Base-by-base conservation (phyloP, 768 basidiomycete species). In the Grammothele lineata region DNA sequence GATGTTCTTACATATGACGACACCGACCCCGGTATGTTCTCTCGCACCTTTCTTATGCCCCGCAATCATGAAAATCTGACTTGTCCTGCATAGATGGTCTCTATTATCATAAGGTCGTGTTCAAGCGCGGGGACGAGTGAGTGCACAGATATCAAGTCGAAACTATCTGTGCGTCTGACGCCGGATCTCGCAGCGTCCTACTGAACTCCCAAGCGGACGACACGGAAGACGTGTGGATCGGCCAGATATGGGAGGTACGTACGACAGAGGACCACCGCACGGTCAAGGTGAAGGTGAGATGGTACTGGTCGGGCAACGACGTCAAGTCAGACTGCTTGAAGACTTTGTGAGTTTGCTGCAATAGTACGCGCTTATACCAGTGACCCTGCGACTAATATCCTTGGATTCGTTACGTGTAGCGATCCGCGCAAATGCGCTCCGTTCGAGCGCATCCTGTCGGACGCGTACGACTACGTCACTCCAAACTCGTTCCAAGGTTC, bases 221-320 rank as follows among this genome's bases (percentile, higher is more conserved):
- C 15, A 38, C 39, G 4, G 44, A 35, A 17, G 46, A 57, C 21
- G 22, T 50, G n/a, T 57, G 56, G 56, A 17, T 51, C 11, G 51
- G 56, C 2, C 38, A 21, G 0, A 54, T 57, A 12, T 4, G 1
- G 5, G 27, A 51, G 12, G 47, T 57, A 15, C 52, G 52, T n/a
- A 27, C 37, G 1, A 36, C 10, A 4, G 18, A 18, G 4, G 50
- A 48, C 21, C 22, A 33, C 5, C 7, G 11, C 23, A 32, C 47
- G 2, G 36, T 42, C 3, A 34, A 51, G n/a, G 50, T 49, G 15
- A 48, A 48, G 22, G 39, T 57, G 1, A 30, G 23, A 1, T 57
- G 56, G 56, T 54, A 54, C 32, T 57, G 44, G 47, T 54, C 56
- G 0, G 38, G 44, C 3, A 47, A 46, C 12, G 56, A 57, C 36